phyloP scores from a whole-genome alignment of 768 basidiomycete species.

The Lentinula sp. region DNA sequence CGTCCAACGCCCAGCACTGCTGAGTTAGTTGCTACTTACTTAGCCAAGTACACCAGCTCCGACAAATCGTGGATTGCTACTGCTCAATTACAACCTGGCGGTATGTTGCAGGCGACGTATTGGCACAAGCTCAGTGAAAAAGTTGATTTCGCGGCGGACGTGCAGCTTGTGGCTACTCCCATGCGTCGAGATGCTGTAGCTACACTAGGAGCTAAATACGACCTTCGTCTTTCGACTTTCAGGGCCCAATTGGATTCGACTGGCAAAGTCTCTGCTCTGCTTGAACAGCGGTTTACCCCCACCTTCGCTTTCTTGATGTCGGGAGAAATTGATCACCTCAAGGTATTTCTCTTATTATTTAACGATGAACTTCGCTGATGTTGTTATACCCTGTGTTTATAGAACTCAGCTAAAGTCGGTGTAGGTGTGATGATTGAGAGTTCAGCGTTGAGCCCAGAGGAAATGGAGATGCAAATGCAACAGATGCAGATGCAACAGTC shows the following conservation, averaged over 20 bases:
- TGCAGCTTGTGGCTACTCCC: constrained; percentile 76
- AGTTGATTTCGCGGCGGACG: constrained; percentile 94
- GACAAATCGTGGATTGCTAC: constrained; percentile 91
- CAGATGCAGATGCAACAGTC: constrained; percentile 2
- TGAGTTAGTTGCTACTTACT: constrained; percentile 70
- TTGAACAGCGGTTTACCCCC: constrained; percentile 95
- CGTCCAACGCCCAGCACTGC: constrained; percentile 64
- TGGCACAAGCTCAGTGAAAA: constrained; percentile 95
- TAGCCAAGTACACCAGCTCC: constrained; percentile 70
- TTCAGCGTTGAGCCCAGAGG: constrained; percentile 72
- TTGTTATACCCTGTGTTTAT: constrained; percentile 6
- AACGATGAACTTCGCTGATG: neutral
- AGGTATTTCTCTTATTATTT: constrained; percentile 43
- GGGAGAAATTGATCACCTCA: constrained; percentile 98
- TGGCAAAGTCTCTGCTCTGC: constrained; percentile 90
- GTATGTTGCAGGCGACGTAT: constrained; percentile 86
- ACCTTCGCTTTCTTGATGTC: constrained; percentile 91
- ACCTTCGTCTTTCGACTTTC: constrained; percentile 90
- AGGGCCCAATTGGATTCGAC: constrained; percentile 91
- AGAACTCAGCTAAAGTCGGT: constrained; percentile 94
- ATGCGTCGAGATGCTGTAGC: constrained; percentile 86
- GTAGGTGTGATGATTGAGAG: constrained; percentile 98
- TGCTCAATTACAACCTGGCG: constrained; percentile 76
- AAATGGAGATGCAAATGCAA: constrained; percentile 44
- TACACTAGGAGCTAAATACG: constrained; percentile 94